Conservation (phyloP, 2,329 filamentous ascomycete species). For the Pseudogymnoascus sp. region DNA sequence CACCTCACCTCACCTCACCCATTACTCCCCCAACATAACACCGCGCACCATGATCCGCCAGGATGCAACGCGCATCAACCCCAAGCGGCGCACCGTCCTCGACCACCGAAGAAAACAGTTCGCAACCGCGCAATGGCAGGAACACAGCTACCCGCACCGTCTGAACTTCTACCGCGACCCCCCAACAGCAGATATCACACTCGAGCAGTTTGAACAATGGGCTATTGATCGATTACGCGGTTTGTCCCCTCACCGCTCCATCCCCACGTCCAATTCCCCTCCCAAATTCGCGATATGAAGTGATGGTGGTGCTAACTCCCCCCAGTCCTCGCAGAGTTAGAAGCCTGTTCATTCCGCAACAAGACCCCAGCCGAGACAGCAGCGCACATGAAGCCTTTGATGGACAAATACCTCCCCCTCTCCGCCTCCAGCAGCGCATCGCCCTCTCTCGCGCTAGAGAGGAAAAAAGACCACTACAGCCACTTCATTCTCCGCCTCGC, state of each 20-base stretch:
- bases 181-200: conserved; percentile 86
- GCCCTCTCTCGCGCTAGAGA: conserved; percentile 56
- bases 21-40: neutral
- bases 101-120: conserved; percentile 86
- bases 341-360: conserved; percentile 94
- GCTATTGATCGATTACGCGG: conserved; percentile 84
- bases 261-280: neutral
- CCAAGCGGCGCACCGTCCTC: conserved; percentile 68
- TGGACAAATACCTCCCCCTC: conserved; percentile 80
- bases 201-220: conserved; percentile 98
- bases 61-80: conserved; percentile 24
- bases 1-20: neutral
- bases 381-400: conserved; percentile 72
- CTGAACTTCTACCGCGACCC: conserved; percentile 87
- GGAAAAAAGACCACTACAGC: conserved; percentile 93
- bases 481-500: conserved; percentile 94
- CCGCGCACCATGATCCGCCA: conserved; percentile 23
- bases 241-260: conserved; percentile 31
- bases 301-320: conserved; percentile 26
- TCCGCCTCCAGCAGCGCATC: conserved; percentile 61
- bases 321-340: conserved; percentile 66
- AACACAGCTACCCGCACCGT: conserved; percentile 71
- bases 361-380: conserved; percentile 73
- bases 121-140: conserved; percentile 64
- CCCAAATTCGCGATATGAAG: neutral